A percentile compares a stretch with the other conserved stretches of the same genome.
These are phyloP conservation scores for Pseudonitzschia pungens DNA, from an alignment of 108 stramenopile species.

Conservation along the genomic window DNA sequence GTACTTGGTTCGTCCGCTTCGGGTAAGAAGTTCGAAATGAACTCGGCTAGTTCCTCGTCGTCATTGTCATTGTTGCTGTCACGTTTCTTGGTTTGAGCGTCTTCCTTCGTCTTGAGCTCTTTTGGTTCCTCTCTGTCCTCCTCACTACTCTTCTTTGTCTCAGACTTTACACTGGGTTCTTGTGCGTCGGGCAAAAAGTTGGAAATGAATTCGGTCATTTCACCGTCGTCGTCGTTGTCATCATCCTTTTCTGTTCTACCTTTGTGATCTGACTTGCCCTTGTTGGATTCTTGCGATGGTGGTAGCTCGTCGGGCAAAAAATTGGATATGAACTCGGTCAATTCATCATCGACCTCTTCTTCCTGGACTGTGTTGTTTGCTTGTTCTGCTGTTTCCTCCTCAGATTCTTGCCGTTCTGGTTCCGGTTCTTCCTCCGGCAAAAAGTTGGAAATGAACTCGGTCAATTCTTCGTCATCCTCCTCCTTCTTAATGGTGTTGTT, in stretches of 20 bases:
- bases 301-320: neutral
- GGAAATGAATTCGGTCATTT: neutral
- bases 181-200: neutral
- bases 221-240: neutral
- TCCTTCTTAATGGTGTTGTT: too few relatives aligned
- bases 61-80: neutral
- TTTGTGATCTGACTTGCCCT: neutral
- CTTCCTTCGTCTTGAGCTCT: neutral
- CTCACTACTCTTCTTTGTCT: neutral
- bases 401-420: neutral
- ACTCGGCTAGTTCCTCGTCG: neutral
- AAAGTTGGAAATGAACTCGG: neutral
- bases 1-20: neutral
- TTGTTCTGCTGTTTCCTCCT: too few relatives aligned
- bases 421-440: neutral
- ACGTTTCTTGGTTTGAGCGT: neutral
- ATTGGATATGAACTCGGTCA: neutral
- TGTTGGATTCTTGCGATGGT: neutral
- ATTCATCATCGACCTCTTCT: neutral
- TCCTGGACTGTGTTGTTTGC: neutral
- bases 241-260: neutral
- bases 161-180: neutral
- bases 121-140: neutral
- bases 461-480: neutral
- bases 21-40: neutral